Percentiles rank a stretch among this genome's conserved stretches.
Evolutionary conservation across 192 early-diverging fungal genomes (phyloP).

Genomic region (Mortierella alpina): DNA sequence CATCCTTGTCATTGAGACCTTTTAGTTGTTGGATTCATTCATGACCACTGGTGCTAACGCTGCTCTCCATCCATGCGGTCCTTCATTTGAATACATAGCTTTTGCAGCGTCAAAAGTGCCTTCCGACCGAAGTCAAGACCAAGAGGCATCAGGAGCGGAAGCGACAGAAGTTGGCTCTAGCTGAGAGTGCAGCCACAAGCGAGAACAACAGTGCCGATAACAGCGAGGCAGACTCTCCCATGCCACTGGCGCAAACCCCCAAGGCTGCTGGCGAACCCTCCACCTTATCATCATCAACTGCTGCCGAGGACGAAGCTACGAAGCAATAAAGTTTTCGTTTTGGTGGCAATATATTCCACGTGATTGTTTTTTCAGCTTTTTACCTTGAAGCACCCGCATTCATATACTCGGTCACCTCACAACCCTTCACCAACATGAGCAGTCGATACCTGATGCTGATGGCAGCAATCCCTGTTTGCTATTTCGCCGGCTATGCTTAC

Average conservation of each 20-base stretch:
- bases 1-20: neutral
- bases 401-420: too few species aligned
- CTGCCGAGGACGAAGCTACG: neutral
- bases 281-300: neutral
- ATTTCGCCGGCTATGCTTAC: conserved; percentile 49
- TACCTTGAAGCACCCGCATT: neutral
- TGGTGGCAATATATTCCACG: neutral
- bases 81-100: conserved; percentile 13
- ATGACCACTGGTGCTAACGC: neutral
- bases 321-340: neutral
- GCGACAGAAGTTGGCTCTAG: conserved; percentile 21
- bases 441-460: conserved; percentile 35
- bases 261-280: too few species aligned
- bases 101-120: conserved; percentile 48
- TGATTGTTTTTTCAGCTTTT: neutral
- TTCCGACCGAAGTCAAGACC: conserved; percentile 41
- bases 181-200: conserved; percentile 19
- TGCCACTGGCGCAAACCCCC: neutral
- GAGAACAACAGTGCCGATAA: conserved; percentile 36
- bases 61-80: neutral
- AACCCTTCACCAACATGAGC: conserved; percentile 13
- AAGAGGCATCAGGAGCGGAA: conserved; percentile 43
- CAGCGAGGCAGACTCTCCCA: conserved; percentile 30
- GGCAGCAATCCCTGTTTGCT: conserved; percentile 39
- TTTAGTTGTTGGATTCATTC: neutral